Conservation (phyloP, 2,329 filamentous ascomycete species). For the Colletotrichum sp. region DNA sequence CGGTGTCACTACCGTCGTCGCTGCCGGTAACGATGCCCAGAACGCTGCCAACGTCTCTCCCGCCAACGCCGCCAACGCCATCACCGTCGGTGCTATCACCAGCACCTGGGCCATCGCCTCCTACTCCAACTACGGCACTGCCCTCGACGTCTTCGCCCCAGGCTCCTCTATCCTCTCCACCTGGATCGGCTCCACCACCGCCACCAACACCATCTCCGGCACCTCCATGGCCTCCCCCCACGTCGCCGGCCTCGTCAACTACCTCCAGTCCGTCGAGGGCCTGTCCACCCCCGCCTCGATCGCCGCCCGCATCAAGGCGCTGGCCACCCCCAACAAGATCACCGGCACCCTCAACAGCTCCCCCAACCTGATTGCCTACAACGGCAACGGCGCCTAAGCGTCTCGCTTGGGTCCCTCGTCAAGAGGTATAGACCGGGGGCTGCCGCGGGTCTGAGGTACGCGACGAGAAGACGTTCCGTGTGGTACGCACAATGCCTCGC, state of each 20-base stretch:
- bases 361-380: conserved; percentile 53
- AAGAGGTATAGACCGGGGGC: not conserved
- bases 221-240: conserved; percentile 69
- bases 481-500: too few species aligned
- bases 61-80: conserved; percentile 49
- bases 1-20: conserved; percentile 59
- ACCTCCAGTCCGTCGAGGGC: conserved; percentile 52
- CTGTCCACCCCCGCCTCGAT: conserved; percentile 44
- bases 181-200: conserved; percentile 45
- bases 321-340: conserved; percentile 44
- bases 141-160: conserved; percentile 57
- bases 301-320: conserved; percentile 41
- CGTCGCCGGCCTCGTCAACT: conserved; percentile 64
- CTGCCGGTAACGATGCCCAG: conserved; percentile 57
- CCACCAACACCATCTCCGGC: conserved; percentile 54
- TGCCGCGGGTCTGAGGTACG: not conserved
- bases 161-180: conserved; percentile 51
- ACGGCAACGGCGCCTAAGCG: conserved; percentile 34
- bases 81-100: conserved; percentile 58
- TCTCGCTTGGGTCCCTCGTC: not conserved
- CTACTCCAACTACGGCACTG: conserved; percentile 56
- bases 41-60: conserved; percentile 43
- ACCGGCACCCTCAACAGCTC: conserved; percentile 35
- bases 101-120: conserved; percentile 39
- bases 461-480: conserved; percentile 2